phyloP scores from a whole-genome alignment of 371 early-diverging fungal genomes.

The Mortierella sp. region DNA sequence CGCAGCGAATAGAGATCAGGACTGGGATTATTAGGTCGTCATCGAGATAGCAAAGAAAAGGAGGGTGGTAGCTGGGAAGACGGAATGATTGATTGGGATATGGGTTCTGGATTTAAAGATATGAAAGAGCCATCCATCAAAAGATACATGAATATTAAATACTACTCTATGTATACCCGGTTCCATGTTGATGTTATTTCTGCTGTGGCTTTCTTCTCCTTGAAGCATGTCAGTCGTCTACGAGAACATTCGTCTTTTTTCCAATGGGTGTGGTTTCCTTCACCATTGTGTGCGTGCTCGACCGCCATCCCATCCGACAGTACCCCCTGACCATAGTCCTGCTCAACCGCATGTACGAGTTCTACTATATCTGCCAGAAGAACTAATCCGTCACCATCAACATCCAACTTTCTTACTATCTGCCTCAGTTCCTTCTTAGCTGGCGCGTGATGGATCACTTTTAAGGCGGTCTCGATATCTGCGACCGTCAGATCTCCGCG shows the following conservation, averaged over 20 bases:
- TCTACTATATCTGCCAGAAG: constrained; percentile 52
- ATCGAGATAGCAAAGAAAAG: background rate
- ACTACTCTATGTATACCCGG: too few species aligned
- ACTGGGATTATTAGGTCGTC: background rate
- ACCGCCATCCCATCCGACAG: constrained; percentile 18
- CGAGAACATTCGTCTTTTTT: too few species aligned
- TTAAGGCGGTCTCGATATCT: constrained; percentile 69
- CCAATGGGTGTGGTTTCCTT: background rate
- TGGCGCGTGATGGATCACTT: constrained; percentile 65
- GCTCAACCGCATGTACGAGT: constrained; percentile 33
- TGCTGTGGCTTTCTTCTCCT: too few species aligned
- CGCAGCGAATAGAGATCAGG: constrained; percentile 50
- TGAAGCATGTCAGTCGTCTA: too few species aligned
- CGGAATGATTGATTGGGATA: too few species aligned
- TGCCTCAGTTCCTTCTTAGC: constrained; percentile 66
- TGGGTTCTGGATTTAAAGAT: too few species aligned
- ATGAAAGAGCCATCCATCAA: too few species aligned
- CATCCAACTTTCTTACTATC: constrained; percentile 68
- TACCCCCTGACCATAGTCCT: constrained; percentile 51
- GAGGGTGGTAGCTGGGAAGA: too few species aligned
- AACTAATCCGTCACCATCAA: constrained; percentile 60
- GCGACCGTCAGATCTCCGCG: constrained; percentile 63
- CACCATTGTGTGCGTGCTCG: background rate
- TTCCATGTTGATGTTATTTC: too few species aligned
- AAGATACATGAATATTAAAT: too few species aligned